Evolutionary conservation across 345 rosid genomes (phyloP).

Genomic region (Syzygium aqueum): DNA sequence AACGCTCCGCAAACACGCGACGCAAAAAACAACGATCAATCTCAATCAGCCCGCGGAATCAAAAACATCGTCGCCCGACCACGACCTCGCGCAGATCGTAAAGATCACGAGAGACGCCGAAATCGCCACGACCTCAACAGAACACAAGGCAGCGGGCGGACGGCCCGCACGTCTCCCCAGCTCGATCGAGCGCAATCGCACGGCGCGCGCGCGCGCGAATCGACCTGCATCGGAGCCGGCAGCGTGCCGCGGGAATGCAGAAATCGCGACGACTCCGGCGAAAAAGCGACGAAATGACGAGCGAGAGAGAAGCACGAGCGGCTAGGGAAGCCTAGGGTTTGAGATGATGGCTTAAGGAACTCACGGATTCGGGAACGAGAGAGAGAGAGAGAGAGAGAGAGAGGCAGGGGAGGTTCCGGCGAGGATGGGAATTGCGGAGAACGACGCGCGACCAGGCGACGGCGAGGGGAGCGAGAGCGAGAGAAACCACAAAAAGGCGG

Average conservation of each 20-base stretch:
- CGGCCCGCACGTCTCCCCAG: neutral
- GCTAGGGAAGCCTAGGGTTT: slow-evolving; percentile 10
- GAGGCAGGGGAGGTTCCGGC: slow-evolving; percentile 11
- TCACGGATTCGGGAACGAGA: slow-evolving; percentile 10
- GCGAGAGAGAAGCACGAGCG: neutral
- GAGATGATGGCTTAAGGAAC: neutral
- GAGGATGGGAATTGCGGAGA: slow-evolving; percentile 20
- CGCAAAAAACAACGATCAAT: neutral
- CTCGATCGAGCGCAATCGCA: neutral
- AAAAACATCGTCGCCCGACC: neutral
- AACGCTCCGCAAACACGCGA: neutral
- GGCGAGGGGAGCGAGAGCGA: neutral
- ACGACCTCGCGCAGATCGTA: neutral
- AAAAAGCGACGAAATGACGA: neutral
- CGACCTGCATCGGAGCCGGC: neutral
- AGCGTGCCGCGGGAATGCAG: neutral
- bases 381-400: too few relatives aligned
- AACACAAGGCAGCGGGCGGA: neutral
- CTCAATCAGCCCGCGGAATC: neutral
- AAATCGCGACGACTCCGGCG: neutral
- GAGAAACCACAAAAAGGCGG: slow-evolving; percentile 2
- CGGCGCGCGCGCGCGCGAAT: neutral
- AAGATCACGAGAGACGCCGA: neutral
- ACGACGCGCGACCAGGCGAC: neutral
- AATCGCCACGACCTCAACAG: neutral